Evolutionary conservation across 495 filamentous ascomycete species (phyloP), one percentile per base, ranked within the genome.

Genomic region (Aspergillus panamensis): DNA sequence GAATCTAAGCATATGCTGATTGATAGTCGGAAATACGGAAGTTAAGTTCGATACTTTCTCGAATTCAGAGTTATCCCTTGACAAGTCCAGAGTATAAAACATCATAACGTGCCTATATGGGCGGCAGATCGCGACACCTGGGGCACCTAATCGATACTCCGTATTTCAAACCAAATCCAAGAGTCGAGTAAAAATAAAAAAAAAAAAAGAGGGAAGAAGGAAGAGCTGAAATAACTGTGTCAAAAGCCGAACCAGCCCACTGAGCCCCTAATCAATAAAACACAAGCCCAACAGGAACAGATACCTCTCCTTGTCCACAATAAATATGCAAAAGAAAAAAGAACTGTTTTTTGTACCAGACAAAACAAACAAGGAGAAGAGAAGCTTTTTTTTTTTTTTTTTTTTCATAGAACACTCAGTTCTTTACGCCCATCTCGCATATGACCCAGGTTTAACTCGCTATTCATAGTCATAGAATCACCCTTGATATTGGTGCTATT

Each of bases 391-490:
- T n/a, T 42, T 33, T 43, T 59, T 51, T 19, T n/a, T 42, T 33
- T 43, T 59, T 51, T 5, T 25, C 5, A 76, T 47, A 69, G 51
- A 64, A 71, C 69, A 53, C 66, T 69, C 58, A 76, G 53, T 59
- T 76, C 69, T 51, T 65, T 62, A 53, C 68, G 57, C 33, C 65
- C 56, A 31, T 58, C 67, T 35, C 65, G 66, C 58, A 69, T 40
- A 14, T 40, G 40, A 57, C 62, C 65, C 52, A 63, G 10, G n/a
- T 59, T 55, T 53, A 51, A 40, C 30, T 62, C n/a, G 51, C 66
- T 60, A 50, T 61, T 52, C 0, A 19, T 30, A 37, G 35, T 57
- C 55, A 57, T 62, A 20, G 62, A 66, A 30, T 63, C 58, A 54
- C 63, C 42, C 60, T 60, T 58, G 54, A 1, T 45, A 21, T 45